Evolutionary conservation across 2,329 filamentous ascomycete genomes (phyloP).

Genomic region (Xylaria sp.): DNA sequence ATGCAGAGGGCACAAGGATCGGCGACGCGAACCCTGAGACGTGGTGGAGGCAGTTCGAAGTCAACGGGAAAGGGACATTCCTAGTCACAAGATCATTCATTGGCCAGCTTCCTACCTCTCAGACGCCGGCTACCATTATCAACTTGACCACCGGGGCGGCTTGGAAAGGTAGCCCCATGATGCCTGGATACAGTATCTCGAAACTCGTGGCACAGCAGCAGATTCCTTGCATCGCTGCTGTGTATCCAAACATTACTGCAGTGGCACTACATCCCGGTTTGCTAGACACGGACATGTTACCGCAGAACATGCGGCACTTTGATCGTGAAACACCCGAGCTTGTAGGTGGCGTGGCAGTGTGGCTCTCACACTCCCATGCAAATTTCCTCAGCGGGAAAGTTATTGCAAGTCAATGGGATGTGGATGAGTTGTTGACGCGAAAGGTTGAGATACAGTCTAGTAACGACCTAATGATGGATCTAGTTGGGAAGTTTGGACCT

Average conservation of each 20-base stretch:
- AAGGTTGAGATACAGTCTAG: no score
- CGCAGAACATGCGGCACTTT: neutral
- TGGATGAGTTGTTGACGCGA: neutral
- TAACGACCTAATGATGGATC: no score
- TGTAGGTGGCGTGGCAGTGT: neutral
- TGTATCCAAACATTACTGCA: neutral
- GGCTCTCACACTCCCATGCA: neutral
- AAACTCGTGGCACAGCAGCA: neutral
- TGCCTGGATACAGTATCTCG: no score
- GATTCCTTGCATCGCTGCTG: neutral
- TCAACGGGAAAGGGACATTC: neutral
- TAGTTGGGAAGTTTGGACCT: no score
- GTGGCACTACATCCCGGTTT: neutral
- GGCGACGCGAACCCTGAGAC: neutral
- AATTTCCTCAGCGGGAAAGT: neutral
- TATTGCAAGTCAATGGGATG: neutral
- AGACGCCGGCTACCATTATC: no score
- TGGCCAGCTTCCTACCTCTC: neutral
- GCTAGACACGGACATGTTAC: neutral
- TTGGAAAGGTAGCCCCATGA: no score
- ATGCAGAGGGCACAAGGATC: neutral
- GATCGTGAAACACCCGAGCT: neutral
- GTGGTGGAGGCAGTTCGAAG: neutral
- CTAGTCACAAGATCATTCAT: neutral
- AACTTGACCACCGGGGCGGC: no score